These are phyloP conservation scores for Pythium scleroteichum DNA, from an alignment of 352 stramenopile species.

Conservation along the genomic window DNA sequence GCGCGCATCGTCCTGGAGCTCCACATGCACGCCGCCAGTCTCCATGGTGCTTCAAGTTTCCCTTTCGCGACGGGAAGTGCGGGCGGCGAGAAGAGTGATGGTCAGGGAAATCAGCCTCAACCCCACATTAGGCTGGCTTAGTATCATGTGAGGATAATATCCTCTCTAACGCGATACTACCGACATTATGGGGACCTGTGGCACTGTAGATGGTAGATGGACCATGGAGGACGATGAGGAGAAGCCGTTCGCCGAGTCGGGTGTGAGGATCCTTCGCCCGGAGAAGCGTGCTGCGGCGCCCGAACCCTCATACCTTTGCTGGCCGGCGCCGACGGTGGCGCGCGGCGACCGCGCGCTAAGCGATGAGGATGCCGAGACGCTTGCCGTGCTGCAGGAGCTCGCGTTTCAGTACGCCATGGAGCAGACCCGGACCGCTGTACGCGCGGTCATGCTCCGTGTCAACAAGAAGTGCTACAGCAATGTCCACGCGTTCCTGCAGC, in stretches of 20 bases:
- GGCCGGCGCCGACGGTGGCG: background rate
- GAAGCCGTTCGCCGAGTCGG: no score
- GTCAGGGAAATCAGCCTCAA: slow-evolving; percentile 30
- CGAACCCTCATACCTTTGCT: background rate
- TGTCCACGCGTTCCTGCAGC: slow-evolving; percentile 61
- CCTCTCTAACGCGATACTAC: no score
- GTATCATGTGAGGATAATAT: no score
- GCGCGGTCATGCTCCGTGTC: slow-evolving; percentile 57
- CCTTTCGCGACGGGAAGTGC: background rate
- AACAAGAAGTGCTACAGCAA: slow-evolving; percentile 75
- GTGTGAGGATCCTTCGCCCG: background rate
- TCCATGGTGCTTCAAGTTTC: slow-evolving; percentile 6
- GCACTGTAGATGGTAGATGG: no score
- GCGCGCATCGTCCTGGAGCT: slow-evolving; percentile 34
- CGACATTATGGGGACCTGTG: no score
- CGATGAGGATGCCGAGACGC: slow-evolving; percentile 21
- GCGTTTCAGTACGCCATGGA: slow-evolving; percentile 69
- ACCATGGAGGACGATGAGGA: no score
- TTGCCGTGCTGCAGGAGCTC: slow-evolving; percentile 49
- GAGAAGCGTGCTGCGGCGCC: background rate
- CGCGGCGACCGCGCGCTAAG: background rate
- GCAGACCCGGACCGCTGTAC: slow-evolving; percentile 48
- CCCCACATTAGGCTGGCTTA: no score
- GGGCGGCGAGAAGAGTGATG: slow-evolving; percentile 22
- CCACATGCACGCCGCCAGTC: slow-evolving; percentile 23